phyloP scores from a whole-genome alignment of 2,329 filamentous ascomycete species.

The Zymoseptoria tritici region DNA sequence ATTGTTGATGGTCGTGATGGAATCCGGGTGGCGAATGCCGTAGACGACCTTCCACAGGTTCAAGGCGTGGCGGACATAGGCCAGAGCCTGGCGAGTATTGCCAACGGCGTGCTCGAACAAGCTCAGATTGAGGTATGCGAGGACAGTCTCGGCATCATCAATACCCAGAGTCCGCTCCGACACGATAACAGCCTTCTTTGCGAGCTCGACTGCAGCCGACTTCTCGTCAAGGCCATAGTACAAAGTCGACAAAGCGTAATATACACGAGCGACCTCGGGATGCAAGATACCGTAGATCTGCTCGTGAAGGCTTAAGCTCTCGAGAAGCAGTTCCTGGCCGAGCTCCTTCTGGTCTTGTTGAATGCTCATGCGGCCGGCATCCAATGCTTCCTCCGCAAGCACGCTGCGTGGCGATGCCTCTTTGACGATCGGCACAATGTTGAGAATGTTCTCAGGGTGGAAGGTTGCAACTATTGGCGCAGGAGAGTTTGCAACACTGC shows the following conservation, averaged over 20 bases:
- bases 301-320: constrained; percentile 91
- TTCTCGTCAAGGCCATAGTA: constrained; percentile 99
- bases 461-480: constrained; percentile 56
- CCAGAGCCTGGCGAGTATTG: constrained; percentile 79
- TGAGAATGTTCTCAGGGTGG: constrained; percentile 75
- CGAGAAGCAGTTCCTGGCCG: constrained; percentile 89
- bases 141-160: constrained; percentile 85
- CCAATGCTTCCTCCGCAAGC: constrained; percentile 88
- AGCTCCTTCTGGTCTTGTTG: constrained; percentile 92
- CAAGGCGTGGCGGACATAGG: constrained; percentile 85
- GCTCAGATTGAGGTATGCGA: constrained; percentile 92
- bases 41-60: constrained; percentile 97
- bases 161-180: constrained; percentile 89
- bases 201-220: constrained; percentile 86
- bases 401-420: constrained; percentile 86
- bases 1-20: constrained; percentile 98
- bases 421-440: constrained; percentile 90
- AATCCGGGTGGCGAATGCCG: constrained; percentile 86
- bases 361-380: constrained; percentile 93
- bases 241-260: constrained; percentile 89
- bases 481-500: constrained; percentile 35
- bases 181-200: constrained; percentile 92
- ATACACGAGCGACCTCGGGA: constrained; percentile 89
- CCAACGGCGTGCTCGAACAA: constrained; percentile 88
- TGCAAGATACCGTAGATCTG: constrained; percentile 98